These are phyloP conservation scores for Aulographum hederae DNA, from an alignment of 2,329 filamentous ascomycete species.

Conservation along the genomic window DNA sequence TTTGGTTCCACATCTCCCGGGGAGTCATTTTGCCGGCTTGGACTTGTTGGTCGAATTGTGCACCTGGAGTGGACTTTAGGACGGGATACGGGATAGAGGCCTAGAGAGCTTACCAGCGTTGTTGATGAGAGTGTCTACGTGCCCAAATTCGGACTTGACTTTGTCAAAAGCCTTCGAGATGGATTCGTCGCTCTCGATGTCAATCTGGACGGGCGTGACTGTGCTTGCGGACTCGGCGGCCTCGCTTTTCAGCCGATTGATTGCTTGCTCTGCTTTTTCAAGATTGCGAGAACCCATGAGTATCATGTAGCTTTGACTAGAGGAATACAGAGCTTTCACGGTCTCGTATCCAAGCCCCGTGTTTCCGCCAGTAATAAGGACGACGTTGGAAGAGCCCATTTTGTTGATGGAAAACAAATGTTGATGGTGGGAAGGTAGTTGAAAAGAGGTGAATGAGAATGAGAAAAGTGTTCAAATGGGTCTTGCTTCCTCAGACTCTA, in stretches of 20 bases:
- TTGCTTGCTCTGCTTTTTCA: conserved; percentile 31
- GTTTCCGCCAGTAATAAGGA: conserved; percentile 44
- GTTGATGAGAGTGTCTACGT: conserved; percentile 36
- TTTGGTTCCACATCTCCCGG: conserved; percentile 18
- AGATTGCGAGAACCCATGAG: conserved; percentile 35
- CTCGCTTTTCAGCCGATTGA: conserved; percentile 22
- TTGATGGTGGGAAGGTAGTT: too few relatives aligned
- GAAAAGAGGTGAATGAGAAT: too few relatives aligned
- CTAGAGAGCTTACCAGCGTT: conserved; percentile 31
- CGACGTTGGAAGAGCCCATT: conserved; percentile 14
- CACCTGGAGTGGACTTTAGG: conserved; percentile 17
- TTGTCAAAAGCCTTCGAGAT: conserved; percentile 28
- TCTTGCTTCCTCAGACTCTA: too few relatives aligned
- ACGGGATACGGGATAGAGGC: too few relatives aligned
- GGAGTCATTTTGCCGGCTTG: conserved; percentile 10
- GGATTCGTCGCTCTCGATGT: conserved; percentile 33
- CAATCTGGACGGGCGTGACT: conserved; percentile 30
- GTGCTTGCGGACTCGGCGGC: conserved; percentile 21
- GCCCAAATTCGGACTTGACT: conserved; percentile 24
- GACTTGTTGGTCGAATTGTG: conserved; percentile 23
- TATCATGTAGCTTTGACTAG: conserved; percentile 32
- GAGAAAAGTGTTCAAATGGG: too few relatives aligned
- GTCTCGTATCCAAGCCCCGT: conserved; percentile 41
- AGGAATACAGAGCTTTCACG: conserved; percentile 33
- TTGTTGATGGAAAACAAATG: too few relatives aligned